A percentile compares a stretch with the other conserved stretches of the same genome.
phyloP scores from a whole-genome alignment of 805 yeast genomes.

The Yamadazyma nakazawae region DNA sequence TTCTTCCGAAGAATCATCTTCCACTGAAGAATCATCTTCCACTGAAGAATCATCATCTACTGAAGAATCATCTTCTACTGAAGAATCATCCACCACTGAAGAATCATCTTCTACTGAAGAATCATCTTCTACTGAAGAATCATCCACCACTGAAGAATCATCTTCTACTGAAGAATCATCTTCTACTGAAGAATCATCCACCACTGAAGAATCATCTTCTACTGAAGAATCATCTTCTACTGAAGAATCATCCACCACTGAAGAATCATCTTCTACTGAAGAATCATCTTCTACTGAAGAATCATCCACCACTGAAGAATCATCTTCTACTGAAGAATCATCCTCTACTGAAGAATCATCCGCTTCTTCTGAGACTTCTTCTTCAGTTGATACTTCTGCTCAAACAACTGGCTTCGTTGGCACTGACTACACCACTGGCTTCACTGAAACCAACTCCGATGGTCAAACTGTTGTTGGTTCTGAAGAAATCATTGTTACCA shows the following conservation, averaged over 20 bases:
- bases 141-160: background rate
- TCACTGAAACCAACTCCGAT: conserved; percentile 13
- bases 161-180: background rate
- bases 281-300: background rate
- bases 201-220: conserved; percentile 2
- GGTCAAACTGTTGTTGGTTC: conserved; percentile 15
- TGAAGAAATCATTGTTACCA: conserved; percentile 16
- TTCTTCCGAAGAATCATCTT: conserved; percentile 1
- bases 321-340: conserved; percentile 1
- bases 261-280: background rate
- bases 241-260: background rate
- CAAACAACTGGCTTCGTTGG: conserved; percentile 1
- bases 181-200: conserved; percentile 1
- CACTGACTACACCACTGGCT: conserved; percentile 18
- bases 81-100: background rate
- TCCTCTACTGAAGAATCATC: conserved; percentile 1
- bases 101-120: background rate
- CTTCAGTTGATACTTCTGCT: background rate
- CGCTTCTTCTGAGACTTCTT: background rate
- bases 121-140: conserved; percentile 1
- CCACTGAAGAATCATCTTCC: conserved; percentile 4
- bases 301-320: background rate
- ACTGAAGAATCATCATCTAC: background rate
- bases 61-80: background rate
- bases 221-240: conserved; percentile 4